Conservation (phyloP, 805 yeast species). For the Wickerhamomyces xylosicus region DNA sequence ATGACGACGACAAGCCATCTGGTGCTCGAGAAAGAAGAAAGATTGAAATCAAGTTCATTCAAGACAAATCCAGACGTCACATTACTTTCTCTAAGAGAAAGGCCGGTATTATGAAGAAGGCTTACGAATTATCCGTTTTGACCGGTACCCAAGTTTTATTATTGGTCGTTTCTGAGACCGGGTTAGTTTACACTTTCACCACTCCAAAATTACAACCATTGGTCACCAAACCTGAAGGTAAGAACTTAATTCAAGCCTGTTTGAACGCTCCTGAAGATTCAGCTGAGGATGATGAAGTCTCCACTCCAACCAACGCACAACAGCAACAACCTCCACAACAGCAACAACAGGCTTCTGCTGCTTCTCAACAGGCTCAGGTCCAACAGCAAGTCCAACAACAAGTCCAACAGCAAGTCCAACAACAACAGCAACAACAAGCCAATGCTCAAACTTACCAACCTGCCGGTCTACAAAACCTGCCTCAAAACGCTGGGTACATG, state of each 20-base stretch:
- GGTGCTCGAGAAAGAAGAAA: conserved; percentile 61
- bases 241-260: conserved; percentile 93
- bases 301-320: conserved; percentile 26
- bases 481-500: conserved; percentile 35
- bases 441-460: conserved; percentile 29
- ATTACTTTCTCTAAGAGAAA: conserved; percentile 96
- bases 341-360: conserved; percentile 16
- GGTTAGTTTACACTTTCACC: conserved; percentile 94
- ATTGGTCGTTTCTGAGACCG: conserved; percentile 96
- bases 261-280: conserved; percentile 87
- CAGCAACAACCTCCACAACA: conserved; percentile 17
- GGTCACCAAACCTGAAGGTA: conserved; percentile 95
- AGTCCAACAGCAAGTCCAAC: conserved; percentile 7
- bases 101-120: conserved; percentile 99
- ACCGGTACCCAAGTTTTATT: conserved; percentile 96
- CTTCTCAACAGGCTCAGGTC: conserved; percentile 1
- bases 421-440: conserved; percentile 14
- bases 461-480: conserved; percentile 27
- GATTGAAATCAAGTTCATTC: conserved; percentile 94
- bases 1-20: conserved; percentile 37
- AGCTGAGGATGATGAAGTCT: conserved; percentile 32
- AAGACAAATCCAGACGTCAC: conserved; percentile 95
- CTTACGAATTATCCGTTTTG: conserved; percentile 92
- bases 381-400: conserved; percentile 18
- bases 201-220: conserved; percentile 98